Conservation (phyloP, 2,329 filamentous ascomycete genomes). For the Pestalotiopsis sp. region DNA sequence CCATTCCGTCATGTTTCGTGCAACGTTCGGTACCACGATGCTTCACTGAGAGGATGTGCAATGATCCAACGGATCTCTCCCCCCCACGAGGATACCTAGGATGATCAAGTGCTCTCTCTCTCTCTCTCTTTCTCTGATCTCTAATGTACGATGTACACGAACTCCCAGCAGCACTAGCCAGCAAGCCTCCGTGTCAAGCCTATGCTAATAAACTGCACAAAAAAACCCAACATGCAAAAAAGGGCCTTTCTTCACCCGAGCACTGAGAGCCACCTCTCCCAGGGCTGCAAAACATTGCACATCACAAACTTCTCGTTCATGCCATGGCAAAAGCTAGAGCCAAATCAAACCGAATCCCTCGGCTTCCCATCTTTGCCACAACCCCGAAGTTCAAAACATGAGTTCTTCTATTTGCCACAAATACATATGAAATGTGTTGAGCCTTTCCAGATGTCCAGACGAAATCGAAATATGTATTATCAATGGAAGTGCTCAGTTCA, state of each 20-base stretch:
- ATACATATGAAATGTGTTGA: too few species aligned
- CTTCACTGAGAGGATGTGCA: neutral
- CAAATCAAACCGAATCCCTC: neutral
- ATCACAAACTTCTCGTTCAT: neutral
- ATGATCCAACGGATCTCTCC: too few species aligned
- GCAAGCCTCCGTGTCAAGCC: neutral
- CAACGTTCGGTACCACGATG: conserved; percentile 1
- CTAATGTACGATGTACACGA: neutral
- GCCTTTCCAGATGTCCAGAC: too few species aligned
- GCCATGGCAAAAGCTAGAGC: neutral
- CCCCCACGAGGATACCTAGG: too few species aligned
- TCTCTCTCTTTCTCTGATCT: neutral
- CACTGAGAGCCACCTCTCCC: neutral
- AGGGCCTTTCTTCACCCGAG: neutral
- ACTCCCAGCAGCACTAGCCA: neutral
- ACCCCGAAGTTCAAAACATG: neutral
- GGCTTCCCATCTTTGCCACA: neutral
- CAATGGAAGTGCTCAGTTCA: neutral
- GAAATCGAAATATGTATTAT: too few species aligned
- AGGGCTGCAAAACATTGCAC: neutral
- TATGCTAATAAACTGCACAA: neutral
- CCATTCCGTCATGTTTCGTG: neutral
- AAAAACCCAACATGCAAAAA: neutral
- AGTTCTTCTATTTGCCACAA: too few species aligned
- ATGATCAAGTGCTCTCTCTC: neutral